phyloP scores from a whole-genome alignment of 345 rosid genomes.

The Carallia pectinifolia region DNA sequence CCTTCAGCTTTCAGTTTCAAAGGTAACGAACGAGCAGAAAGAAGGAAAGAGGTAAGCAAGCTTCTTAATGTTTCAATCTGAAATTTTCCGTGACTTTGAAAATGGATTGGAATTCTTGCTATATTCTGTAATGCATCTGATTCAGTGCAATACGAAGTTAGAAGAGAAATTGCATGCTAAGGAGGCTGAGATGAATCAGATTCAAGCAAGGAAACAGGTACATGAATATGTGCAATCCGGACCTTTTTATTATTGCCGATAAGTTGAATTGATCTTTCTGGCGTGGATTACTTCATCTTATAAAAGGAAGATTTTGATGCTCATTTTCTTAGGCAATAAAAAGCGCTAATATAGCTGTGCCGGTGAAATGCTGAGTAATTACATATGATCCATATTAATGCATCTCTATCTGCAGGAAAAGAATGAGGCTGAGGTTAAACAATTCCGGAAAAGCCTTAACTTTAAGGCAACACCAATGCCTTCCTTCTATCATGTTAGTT shows the following conservation, averaged over 20 bases:
- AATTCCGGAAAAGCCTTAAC: slow-evolving; percentile 67
- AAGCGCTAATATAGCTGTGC: no score
- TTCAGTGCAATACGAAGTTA: slow-evolving; percentile 66
- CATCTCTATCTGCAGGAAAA: slow-evolving; percentile 48
- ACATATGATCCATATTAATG: not conserved
- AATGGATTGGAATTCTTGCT: slow-evolving; percentile 3
- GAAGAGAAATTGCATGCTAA: slow-evolving; percentile 75
- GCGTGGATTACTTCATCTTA: not conserved
- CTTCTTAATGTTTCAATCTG: not conserved
- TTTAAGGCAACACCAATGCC: slow-evolving; percentile 92
- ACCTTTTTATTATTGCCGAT: not conserved
- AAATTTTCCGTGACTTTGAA: not conserved
- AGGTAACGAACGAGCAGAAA: slow-evolving; percentile 69
- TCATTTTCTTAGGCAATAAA: not conserved
- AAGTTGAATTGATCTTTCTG: not conserved
- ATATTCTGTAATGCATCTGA: not conserved
- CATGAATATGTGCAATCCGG: not conserved
- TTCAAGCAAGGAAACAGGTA: slow-evolving; percentile 73
- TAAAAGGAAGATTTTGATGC: not conserved
- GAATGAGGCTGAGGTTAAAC: slow-evolving; percentile 61
- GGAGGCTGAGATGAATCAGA: slow-evolving; percentile 61
- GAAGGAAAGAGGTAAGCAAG: slow-evolving; percentile 70
- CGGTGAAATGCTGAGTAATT: not conserved
- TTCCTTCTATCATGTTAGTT: slow-evolving; percentile 57
- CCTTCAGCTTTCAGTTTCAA: slow-evolving; percentile 53